phyloP scores from a whole-genome alignment of 345 rosid species.

The Kandelia obovata region DNA sequence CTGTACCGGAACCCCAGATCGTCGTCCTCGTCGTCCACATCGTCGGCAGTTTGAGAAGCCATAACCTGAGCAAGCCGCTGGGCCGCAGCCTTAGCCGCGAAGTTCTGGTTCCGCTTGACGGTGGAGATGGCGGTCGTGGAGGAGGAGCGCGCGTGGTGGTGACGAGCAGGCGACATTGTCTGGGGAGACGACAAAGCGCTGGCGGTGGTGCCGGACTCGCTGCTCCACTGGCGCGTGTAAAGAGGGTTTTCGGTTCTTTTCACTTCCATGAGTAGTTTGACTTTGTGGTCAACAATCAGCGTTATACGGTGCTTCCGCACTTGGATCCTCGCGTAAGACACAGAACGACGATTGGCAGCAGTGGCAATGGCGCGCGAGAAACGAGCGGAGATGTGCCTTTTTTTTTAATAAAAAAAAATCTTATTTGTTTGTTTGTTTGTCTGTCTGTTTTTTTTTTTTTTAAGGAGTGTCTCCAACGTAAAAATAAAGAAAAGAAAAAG shows the following conservation, averaged over 20 bases:
- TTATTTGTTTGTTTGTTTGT: too few relatives aligned
- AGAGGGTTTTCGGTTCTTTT: constrained; percentile 3
- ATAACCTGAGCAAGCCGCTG: constrained; percentile 89
- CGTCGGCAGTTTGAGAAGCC: constrained; percentile 82
- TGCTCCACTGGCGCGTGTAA: constrained; percentile 22
- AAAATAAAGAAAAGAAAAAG: too few relatives aligned
- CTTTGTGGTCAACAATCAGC: neutral
- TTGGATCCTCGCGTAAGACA: neutral
- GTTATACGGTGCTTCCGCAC: neutral
- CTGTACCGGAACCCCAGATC: constrained; percentile 83
- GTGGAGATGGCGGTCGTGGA: constrained; percentile 23
- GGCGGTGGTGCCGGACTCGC: constrained; percentile 12
- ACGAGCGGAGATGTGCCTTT: neutral
- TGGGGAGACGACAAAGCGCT: neutral
- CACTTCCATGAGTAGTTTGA: constrained; percentile 14
- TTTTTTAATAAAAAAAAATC: too few relatives aligned
- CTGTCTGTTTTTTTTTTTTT: too few relatives aligned
- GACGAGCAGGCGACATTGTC: constrained; percentile 16
- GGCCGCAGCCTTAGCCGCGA: constrained; percentile 91
- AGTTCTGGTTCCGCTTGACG: constrained; percentile 48
- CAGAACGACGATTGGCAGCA: neutral
- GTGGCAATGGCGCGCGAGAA: neutral
- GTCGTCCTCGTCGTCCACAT: constrained; percentile 55
- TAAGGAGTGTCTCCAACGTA: too few relatives aligned
- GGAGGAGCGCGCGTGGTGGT: constrained; percentile 26